Base-by-base conservation (phyloP, 2,329 filamentous ascomycete genomes). In the Decorospora gaudefroyi region DNA sequence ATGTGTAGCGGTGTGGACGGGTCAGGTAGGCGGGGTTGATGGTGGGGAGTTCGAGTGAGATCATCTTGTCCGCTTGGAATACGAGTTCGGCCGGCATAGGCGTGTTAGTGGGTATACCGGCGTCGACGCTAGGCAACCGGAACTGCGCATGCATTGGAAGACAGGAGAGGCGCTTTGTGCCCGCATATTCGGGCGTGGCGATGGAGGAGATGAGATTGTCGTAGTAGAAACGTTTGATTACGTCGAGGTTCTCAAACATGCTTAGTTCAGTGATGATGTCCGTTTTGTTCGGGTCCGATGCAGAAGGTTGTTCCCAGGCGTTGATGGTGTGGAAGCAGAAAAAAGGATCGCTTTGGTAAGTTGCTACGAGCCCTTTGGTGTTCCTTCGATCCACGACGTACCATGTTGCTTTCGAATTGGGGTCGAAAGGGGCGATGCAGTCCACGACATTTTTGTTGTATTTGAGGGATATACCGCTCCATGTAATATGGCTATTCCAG, bases 301-400 rank as follows among this genome's bases (percentile, higher is more conserved):
- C 39, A 0, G 68, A 73, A 0, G 67, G 55, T 51, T 88, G 79
- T 59, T 92, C 87, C 64, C 84, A 93, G 0, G 87, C 81, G 55
- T 95, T 95, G 62, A 89, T 75, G 0, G 81, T 82, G 69, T 95
- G 89, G 67, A 95, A 95, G 68, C 83, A 85, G 74, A 91, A 95
- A 32, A 84, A 84, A 0, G 86, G 79, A 0, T 81, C 77, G 11
- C 81, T 85, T 12, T 84, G 78, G 59, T 87, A 91, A 1, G 77
- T 80, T 6, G 82, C 85, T 0, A 93, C 77, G 0, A 93, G 72
- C 0, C 88, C 88, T 33, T 76, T 76, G 3, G 76, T 78, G 2
- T 75, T 69, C 3, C 64, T 75, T 1, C 88, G 81, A 63, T 93
- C 88, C 12, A 95, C 69, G 0, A 95, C 80, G 51, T 87, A 82